Evolutionary conservation across 2,329 filamentous ascomycete genomes (phyloP), one percentile per base, ranked within the genome.

Genomic region (Scortechinia acanthostroma): DNA sequence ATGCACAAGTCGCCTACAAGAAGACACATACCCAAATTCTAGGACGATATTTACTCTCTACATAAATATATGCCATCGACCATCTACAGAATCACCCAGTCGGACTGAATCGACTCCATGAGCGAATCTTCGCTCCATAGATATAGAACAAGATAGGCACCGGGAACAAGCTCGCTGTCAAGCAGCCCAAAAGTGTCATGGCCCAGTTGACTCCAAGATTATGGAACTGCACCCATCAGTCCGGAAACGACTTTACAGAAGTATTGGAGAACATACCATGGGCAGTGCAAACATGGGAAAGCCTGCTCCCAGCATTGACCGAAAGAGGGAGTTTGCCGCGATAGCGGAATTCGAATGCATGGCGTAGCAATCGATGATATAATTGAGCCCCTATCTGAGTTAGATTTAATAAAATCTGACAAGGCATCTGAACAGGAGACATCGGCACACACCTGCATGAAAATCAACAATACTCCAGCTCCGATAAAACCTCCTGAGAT

Each of bases 361-460:
- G n/a, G n/a, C n/a, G 48, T 65, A 66, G 1, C 60, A 58, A 33
- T 66, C 63, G 20, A 68, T 57, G 33, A 67, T 43, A 37, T 65
- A 55, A 44, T 53, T 54, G 48, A 55, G 54, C 43, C 52, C 54
- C n/a, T n/a, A n/a, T n/a, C n/a, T n/a, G n/a, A n/a, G n/a, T n/a
- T n/a, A n/a, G n/a, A n/a, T n/a, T n/a, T n/a, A n/a, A n/a, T n/a
- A n/a, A n/a, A n/a, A n/a, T n/a, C n/a, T n/a, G n/a, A n/a, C n/a
- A n/a, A n/a, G n/a, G n/a, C n/a, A n/a, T n/a, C n/a, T n/a, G n/a
- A n/a, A n/a, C n/a, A n/a, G n/a, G n/a, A n/a, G n/a, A n/a, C n/a
- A n/a, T n/a, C n/a, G n/a, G n/a, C n/a, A n/a, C n/a, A n/a, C n/a
- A n/a, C n/a, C 3, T 52, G 53, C 21, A 55, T 43, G 43, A 54